A percentile compares a stretch with the other conserved stretches of the same genome.
Evolutionary conservation across 768 basidiomycete species (phyloP).

Genomic region (Leccinellum albellum): DNA sequence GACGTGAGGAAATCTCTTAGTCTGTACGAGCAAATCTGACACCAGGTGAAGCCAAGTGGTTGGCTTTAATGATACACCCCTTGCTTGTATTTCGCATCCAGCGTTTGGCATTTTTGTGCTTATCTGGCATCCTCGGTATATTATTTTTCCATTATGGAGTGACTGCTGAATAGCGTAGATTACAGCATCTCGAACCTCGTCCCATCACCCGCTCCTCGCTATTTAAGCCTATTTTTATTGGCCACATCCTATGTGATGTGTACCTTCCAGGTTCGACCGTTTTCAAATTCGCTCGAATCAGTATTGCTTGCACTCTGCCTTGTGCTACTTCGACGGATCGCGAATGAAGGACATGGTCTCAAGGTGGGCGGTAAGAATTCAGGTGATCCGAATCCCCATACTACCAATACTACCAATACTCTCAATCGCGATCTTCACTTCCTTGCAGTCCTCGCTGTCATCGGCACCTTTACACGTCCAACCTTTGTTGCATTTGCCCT

Average conservation of each 20-base stretch:
- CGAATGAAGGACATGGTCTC: background rate
- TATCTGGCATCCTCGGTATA: constrained; percentile 34
- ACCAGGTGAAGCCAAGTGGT: constrained; percentile 5
- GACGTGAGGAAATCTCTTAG: constrained; percentile 20
- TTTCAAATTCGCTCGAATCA: constrained; percentile 38
- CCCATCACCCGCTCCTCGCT: constrained; percentile 14
- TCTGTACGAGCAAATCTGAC: constrained; percentile 4
- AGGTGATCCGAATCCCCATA: background rate
- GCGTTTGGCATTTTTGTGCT: constrained; percentile 28
- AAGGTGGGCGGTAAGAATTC: background rate
- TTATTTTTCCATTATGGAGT: background rate
- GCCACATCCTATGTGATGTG: constrained; percentile 35
- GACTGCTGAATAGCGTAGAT: constrained; percentile 19
- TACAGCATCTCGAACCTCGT: constrained; percentile 22
- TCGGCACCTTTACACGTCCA: constrained; percentile 33
- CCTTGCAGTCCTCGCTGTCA: constrained; percentile 25
- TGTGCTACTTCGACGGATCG: constrained; percentile 20
- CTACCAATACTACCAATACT: background rate
- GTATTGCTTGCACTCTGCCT: constrained; percentile 30
- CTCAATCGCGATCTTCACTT: constrained; percentile 20
- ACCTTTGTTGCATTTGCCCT: constrained; percentile 35
- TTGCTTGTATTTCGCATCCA: constrained; percentile 28
- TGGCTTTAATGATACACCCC: constrained; percentile 3
- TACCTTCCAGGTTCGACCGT: constrained; percentile 38
- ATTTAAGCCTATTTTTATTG: constrained; percentile 26